These are phyloP conservation scores for Asterochloris erici DNA, from an alignment of 139 green algal genomes.

Conservation along the genomic window DNA sequence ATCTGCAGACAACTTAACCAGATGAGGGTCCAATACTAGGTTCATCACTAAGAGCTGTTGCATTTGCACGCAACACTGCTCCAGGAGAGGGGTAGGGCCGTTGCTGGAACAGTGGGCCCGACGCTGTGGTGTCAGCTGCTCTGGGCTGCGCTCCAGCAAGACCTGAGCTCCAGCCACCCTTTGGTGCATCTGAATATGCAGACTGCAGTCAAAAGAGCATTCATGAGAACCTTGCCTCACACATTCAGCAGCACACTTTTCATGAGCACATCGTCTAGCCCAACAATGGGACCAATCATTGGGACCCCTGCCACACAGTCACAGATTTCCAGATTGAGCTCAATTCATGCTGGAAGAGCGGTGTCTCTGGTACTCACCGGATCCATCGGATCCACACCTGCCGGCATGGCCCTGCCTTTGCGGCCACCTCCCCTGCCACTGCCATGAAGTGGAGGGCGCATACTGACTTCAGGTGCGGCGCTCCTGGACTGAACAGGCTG, in stretches of 20 bases:
- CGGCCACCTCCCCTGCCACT: slow-evolving; percentile 7
- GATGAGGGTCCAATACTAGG: slow-evolving; percentile 11
- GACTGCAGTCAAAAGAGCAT: slow-evolving; percentile 29
- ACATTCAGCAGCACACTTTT: background rate
- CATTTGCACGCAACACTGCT: slow-evolving; percentile 18
- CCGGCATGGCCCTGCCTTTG: slow-evolving; percentile 14
- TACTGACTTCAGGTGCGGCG: background rate
- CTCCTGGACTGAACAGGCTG: background rate
- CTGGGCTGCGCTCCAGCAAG: slow-evolving; percentile 59
- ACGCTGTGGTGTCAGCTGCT: slow-evolving; percentile 76
- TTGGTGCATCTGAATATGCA: slow-evolving; percentile 67
- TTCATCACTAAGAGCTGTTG: slow-evolving; percentile 4
- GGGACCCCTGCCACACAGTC: background rate
- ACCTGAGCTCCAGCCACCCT: slow-evolving; percentile 51
- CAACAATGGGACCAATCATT: background rate
- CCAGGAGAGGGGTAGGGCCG: slow-evolving; percentile 62
- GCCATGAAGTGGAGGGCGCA: background rate
- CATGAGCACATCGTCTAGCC: background rate
- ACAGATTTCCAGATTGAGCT: background rate
- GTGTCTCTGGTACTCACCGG: slow-evolving; percentile 38
- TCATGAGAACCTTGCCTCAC: background rate
- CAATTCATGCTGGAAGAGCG: background rate
- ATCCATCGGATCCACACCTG: slow-evolving; percentile 72
- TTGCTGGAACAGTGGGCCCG: slow-evolving; percentile 74
- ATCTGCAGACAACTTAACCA: no score